These are phyloP conservation scores for Macadamia integrifolia DNA, from an alignment of 164 flowering plant species.

Conservation along the genomic window DNA sequence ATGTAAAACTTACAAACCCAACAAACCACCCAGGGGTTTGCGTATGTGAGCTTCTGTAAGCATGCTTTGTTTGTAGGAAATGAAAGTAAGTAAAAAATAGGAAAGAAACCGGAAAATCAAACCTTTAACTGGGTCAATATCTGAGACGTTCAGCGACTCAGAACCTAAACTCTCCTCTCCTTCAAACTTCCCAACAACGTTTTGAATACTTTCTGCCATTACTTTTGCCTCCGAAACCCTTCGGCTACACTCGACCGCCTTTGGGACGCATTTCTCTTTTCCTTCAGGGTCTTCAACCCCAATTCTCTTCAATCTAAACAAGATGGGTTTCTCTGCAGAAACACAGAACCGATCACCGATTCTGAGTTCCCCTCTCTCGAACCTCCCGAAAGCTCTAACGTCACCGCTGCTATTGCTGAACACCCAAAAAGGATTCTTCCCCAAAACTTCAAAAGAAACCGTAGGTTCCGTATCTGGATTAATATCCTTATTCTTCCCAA, in stretches of 20 bases:
- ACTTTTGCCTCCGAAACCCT: slow-evolving; percentile 9
- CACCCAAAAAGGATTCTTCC: slow-evolving; percentile 86
- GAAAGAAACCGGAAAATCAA: slow-evolving; percentile 6
- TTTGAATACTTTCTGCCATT: not conserved
- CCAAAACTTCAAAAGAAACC: slow-evolving; percentile 52
- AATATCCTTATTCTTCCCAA: not conserved
- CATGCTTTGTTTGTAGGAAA: too few relatives aligned
- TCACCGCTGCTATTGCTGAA: slow-evolving; percentile 15
- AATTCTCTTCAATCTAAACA: slow-evolving; percentile 40
- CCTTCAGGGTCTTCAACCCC: slow-evolving; percentile 12
- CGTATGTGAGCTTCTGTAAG: too few relatives aligned
- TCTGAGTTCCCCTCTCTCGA: slow-evolving; percentile 42
- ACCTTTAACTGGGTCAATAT: slow-evolving; percentile 77
- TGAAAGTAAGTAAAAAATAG: not conserved
- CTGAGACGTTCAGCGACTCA: slow-evolving; percentile 37
- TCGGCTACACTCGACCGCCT: slow-evolving; percentile 18
- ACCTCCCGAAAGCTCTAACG: slow-evolving; percentile 40
- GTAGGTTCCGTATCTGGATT: slow-evolving; percentile 20
- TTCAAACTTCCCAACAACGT: not conserved
- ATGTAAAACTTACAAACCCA: not conserved
- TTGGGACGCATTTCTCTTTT: slow-evolving; percentile 9
- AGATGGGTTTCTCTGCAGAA: slow-evolving; percentile 44
- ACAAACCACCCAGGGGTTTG: not conserved
- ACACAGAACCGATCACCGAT: slow-evolving; percentile 61
- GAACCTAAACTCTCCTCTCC: slow-evolving; percentile 19